Conservation (phyloP, 495 filamentous ascomycete species). For the Podospora pseudopauciseta region DNA sequence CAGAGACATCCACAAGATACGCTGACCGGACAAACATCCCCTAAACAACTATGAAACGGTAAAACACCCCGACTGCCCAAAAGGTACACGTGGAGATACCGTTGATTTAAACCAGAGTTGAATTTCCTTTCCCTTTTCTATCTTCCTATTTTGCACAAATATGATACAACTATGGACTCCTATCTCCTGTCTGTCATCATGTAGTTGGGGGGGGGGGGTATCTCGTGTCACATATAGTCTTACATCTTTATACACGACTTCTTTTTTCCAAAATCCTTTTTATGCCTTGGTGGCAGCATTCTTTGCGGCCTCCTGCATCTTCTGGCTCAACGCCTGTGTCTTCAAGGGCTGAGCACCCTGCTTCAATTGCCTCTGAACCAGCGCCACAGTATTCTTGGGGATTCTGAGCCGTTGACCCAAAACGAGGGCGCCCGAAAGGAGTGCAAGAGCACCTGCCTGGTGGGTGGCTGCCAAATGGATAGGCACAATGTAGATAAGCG, state of each 20-base stretch:
- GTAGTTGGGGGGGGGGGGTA: background rate
- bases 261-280: background rate
- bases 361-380: conserved; percentile 42
- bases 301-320: conserved; percentile 16
- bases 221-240: background rate
- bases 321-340: conserved; percentile 11
- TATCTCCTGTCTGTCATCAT: background rate
- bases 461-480: conserved; percentile 84
- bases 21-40: too few relatives aligned
- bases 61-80: background rate
- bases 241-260: conserved; percentile 7
- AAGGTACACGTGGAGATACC: background rate
- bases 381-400: conserved; percentile 44
- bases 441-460: conserved; percentile 83
- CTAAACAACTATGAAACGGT: too few relatives aligned
- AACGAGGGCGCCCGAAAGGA: conserved; percentile 77
- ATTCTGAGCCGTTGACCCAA: conserved; percentile 58
- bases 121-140: background rate
- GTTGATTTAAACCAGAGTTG: background rate
- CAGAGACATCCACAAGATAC: too few relatives aligned
- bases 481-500: conserved; percentile 89
- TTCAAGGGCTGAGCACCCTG: conserved; percentile 1
- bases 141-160: conserved; percentile 2
- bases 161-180: background rate
- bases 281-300: background rate